phyloP scores from a whole-genome alignment of 2,329 filamentous ascomycete genomes.

The Tolypocladium capitatum region DNA sequence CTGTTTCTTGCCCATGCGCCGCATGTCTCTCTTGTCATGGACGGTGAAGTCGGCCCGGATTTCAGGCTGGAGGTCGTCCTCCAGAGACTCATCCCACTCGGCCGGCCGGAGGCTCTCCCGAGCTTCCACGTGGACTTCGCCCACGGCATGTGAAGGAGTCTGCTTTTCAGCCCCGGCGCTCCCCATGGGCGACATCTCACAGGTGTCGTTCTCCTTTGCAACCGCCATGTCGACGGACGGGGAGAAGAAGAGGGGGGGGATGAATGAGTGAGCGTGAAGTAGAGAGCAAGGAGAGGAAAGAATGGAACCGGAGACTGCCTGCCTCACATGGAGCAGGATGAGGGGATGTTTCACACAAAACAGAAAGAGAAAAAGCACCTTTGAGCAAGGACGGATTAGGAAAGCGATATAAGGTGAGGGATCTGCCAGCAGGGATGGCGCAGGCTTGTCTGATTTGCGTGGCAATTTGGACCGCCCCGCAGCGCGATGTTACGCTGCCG shows the following conservation, averaged over 20 bases:
- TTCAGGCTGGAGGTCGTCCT: constrained; percentile 3
- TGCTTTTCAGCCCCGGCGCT: neutral
- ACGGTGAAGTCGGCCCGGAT: constrained; percentile 3
- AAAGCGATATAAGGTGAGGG: too few relatives aligned
- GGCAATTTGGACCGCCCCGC: too few relatives aligned
- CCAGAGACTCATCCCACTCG: neutral
- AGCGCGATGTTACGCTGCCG: too few relatives aligned
- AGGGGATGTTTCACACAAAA: neutral
- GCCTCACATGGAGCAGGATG: too few relatives aligned
- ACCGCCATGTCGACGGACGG: neutral
- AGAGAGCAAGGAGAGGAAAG: too few relatives aligned
- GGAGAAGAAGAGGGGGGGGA: too few relatives aligned
- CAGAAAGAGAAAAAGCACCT: too few relatives aligned
- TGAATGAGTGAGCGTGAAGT: neutral
- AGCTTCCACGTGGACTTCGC: neutral
- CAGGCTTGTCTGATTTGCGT: too few relatives aligned
- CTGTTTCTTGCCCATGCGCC: constrained; percentile 10
- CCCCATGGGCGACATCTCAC: neutral
- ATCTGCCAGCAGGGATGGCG: too few relatives aligned
- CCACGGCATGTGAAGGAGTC: neutral
- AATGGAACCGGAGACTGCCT: too few relatives aligned
- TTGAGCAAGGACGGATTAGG: too few relatives aligned
- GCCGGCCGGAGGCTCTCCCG: neutral
- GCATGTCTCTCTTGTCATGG: constrained; percentile 9
- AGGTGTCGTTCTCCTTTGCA: neutral